phyloP scores from a whole-genome alignment of 2,329 filamentous ascomycete species.

The Keithomyces neogunnii region DNA sequence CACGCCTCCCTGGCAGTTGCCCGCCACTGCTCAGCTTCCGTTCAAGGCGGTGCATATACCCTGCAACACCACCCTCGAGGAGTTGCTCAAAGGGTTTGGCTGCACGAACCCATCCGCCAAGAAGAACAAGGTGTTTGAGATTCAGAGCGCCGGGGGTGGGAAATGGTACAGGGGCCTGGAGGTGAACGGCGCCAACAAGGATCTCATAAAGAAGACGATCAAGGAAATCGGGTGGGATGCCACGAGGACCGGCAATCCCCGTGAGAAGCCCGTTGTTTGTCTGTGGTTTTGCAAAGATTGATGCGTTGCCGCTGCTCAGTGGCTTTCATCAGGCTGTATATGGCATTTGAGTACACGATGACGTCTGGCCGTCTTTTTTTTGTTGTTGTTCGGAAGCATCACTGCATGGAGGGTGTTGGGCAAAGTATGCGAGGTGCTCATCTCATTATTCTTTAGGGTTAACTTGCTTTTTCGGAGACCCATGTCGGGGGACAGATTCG shows the following conservation, averaged over 20 bases:
- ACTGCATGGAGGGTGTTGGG: no score
- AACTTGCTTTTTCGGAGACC: no score
- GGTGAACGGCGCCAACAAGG: constrained; percentile 40
- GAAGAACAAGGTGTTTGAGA: constrained; percentile 50
- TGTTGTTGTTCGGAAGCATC: no score
- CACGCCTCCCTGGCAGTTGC: constrained; percentile 45
- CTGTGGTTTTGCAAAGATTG: constrained; percentile 49
- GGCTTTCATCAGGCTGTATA: no score
- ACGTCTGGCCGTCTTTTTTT: no score
- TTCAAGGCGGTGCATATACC: constrained; percentile 47
- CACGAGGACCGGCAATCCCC: constrained; percentile 35
- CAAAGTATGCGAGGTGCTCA: no score
- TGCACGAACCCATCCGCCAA: constrained; percentile 39
- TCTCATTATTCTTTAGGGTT: no score
- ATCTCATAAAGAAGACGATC: constrained; percentile 39
- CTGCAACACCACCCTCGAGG: constrained; percentile 40
- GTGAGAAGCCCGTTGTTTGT: constrained; percentile 48
- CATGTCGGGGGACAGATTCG: no score
- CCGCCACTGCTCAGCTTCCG: constrained; percentile 29
- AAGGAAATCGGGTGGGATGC: constrained; percentile 51
- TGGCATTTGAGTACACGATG: no score
- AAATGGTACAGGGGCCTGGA: constrained; percentile 50
- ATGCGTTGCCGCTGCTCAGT: constrained; percentile 3
- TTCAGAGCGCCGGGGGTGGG: constrained; percentile 45
- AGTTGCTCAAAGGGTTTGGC: constrained; percentile 52